Evolutionary conservation across 2,329 filamentous ascomycete genomes (phyloP).

Genomic region (Paecilomyces sp.): DNA sequence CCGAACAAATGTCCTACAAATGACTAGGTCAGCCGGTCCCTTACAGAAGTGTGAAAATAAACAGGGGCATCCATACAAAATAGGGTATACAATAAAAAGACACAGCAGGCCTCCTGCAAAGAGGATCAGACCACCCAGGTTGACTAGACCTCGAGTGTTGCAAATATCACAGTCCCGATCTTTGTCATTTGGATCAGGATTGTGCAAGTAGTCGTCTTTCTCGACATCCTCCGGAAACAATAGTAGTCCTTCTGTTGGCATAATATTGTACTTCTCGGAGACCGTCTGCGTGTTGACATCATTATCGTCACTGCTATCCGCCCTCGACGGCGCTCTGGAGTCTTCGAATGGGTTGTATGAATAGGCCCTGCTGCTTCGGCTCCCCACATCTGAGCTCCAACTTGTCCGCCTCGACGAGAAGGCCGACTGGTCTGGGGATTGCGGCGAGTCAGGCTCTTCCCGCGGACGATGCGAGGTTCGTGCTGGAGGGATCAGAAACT

Average conservation of each 20-base stretch:
- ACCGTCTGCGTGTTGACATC: slow-evolving; percentile 65
- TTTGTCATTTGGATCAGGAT: slow-evolving; percentile 60
- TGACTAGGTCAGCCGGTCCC: slow-evolving; percentile 2
- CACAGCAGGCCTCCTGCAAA: slow-evolving; percentile 55
- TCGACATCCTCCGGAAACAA: slow-evolving; percentile 67
- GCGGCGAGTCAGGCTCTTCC: slow-evolving; percentile 42
- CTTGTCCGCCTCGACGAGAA: slow-evolving; percentile 57
- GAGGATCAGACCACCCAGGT: slow-evolving; percentile 56
- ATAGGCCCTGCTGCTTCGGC: slow-evolving; percentile 45
- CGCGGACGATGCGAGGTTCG: slow-evolving; percentile 41
- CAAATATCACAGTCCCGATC: slow-evolving; percentile 58
- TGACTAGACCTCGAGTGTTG: slow-evolving; percentile 56
- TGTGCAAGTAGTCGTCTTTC: slow-evolving; percentile 66
- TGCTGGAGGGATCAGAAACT: slow-evolving; percentile 32
- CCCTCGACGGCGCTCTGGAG: slow-evolving; percentile 50
- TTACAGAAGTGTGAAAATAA: neutral
- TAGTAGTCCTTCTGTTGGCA: slow-evolving; percentile 58
- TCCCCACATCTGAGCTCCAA: slow-evolving; percentile 55
- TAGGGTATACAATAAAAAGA: slow-evolving; percentile 63
- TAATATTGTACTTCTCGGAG: slow-evolving; percentile 66
- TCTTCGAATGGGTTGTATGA: slow-evolving; percentile 54
- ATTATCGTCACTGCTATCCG: slow-evolving; percentile 55
- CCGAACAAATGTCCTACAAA: slow-evolving; percentile 50
- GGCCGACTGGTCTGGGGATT: slow-evolving; percentile 44
- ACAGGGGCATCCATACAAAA: slow-evolving; percentile 47